These are phyloP conservation scores for Chytriomyces confervae DNA, from an alignment of 192 early-diverging fungal genomes.

Conservation along the genomic window DNA sequence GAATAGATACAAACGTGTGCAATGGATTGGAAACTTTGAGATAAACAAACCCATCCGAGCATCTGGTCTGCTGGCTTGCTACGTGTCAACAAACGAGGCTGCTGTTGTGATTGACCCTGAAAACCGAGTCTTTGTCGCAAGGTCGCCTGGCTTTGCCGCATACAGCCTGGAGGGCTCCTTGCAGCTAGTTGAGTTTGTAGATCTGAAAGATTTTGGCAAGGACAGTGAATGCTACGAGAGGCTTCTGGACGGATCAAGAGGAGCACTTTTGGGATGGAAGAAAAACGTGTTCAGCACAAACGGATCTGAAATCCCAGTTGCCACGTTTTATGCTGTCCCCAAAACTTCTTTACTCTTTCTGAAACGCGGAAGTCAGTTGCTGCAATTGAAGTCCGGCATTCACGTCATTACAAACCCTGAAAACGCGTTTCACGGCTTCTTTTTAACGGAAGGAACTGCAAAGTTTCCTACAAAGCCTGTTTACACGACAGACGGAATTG, in stretches of 20 bases:
- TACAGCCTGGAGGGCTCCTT: neutral
- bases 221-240: neutral
- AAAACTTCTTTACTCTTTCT: neutral
- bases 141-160: neutral
- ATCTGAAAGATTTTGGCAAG: neutral
- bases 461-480: neutral
- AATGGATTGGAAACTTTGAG: slow-evolving; percentile 2
- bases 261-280: neutral
- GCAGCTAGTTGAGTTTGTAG: neutral
- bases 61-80: neutral
- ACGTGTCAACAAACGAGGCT: neutral
- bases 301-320: neutral
- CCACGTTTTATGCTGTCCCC: neutral
- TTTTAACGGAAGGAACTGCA: neutral
- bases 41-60: neutral
- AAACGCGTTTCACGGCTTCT: neutral
- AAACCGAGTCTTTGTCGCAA: neutral
- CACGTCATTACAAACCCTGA: neutral
- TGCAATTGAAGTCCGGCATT: neutral
- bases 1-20: neutral
- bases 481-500: neutral
- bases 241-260: neutral
- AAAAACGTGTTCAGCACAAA: neutral
- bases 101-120: neutral
- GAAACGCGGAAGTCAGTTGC: neutral